Conservation (phyloP, 768 basidiomycete species). For the Macrolepiota dolichaula region DNA sequence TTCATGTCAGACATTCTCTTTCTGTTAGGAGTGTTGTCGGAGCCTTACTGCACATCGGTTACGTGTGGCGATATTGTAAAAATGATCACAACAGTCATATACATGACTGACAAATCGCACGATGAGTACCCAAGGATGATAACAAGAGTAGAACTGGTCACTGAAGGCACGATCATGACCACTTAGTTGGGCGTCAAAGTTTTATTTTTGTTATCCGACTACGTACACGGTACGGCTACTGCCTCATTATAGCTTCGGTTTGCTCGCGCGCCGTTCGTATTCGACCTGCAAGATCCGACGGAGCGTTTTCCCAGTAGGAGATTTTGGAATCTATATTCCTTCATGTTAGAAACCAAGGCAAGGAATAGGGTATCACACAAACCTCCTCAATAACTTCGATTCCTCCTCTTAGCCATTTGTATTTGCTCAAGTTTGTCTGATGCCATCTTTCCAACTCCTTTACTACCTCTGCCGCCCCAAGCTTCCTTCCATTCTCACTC, state of each 20-base stretch:
- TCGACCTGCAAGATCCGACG: conserved; percentile 58
- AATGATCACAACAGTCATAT: too few relatives aligned
- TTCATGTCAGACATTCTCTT: neutral
- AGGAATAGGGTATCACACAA: conserved; percentile 18
- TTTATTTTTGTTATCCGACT: too few relatives aligned
- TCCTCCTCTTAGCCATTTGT: conserved; percentile 75
- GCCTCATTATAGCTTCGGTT: conserved; percentile 26
- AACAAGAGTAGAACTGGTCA: neutral
- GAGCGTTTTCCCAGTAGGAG: conserved; percentile 69
- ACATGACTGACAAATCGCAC: neutral
- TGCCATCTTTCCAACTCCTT: conserved; percentile 58
- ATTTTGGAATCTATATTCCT: conserved; percentile 62
- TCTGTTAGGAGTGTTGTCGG: neutral
- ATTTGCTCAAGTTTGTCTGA: conserved; percentile 58
- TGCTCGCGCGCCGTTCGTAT: conserved; percentile 39
- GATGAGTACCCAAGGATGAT: neutral
- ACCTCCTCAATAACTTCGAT: conserved; percentile 63
- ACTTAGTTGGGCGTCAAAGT: neutral
- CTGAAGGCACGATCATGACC: neutral
- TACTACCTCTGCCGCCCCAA: conserved; percentile 38
- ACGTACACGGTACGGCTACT: neutral
- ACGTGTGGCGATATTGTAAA: neutral
- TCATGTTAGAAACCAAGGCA: neutral
- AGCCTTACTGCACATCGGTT: neutral
- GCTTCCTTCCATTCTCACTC: conserved; percentile 46